Conservation (phyloP, 2,329 filamentous ascomycete species). For the Calonectria fujianensis region DNA sequence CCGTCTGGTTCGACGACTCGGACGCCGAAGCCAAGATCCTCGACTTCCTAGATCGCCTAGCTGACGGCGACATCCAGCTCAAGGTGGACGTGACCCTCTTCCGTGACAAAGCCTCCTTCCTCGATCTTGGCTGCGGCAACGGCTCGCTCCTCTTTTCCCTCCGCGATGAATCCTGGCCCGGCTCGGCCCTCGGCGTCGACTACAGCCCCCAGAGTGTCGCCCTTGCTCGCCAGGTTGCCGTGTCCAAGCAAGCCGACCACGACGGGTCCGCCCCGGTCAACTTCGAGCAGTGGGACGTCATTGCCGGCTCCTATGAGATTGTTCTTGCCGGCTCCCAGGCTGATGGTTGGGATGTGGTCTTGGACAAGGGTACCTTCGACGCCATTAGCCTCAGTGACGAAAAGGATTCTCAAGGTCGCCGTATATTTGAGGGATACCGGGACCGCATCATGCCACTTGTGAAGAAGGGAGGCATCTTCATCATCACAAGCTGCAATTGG, state of each 20-base stretch:
- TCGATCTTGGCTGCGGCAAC: slow-evolving; percentile 96
- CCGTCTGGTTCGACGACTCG: slow-evolving; percentile 97
- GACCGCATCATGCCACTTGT: slow-evolving; percentile 81
- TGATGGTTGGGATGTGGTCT: slow-evolving; percentile 87
- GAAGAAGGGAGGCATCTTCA: slow-evolving; percentile 80
- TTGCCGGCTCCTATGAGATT: slow-evolving; percentile 64
- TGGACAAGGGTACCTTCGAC: slow-evolving; percentile 99
- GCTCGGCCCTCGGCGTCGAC: slow-evolving; percentile 89
- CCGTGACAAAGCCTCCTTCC: slow-evolving; percentile 72
- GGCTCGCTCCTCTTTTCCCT: slow-evolving; percentile 92
- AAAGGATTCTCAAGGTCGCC: slow-evolving; percentile 69
- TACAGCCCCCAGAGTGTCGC: slow-evolving; percentile 86
- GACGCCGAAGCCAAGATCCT: slow-evolving; percentile 89
- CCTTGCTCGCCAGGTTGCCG: slow-evolving; percentile 81
- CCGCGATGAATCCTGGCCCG: slow-evolving; percentile 77
- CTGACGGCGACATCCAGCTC: slow-evolving; percentile 54
- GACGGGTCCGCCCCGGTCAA: slow-evolving; percentile 56
- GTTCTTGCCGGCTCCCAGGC: slow-evolving; percentile 58
- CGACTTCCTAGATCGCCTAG: slow-evolving; percentile 73
- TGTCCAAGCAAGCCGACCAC: slow-evolving; percentile 44
- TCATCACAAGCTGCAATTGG: slow-evolving; percentile 99
- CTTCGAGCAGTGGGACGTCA: slow-evolving; percentile 78
- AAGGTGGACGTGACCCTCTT: slow-evolving; percentile 44
- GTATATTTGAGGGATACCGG: slow-evolving; percentile 85
- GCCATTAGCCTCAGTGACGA: slow-evolving; percentile 86